Evolutionary conservation across 345 rosid genomes (phyloP), one percentile per base, ranked within the genome.

Genomic region (Camelina laxa): DNA sequence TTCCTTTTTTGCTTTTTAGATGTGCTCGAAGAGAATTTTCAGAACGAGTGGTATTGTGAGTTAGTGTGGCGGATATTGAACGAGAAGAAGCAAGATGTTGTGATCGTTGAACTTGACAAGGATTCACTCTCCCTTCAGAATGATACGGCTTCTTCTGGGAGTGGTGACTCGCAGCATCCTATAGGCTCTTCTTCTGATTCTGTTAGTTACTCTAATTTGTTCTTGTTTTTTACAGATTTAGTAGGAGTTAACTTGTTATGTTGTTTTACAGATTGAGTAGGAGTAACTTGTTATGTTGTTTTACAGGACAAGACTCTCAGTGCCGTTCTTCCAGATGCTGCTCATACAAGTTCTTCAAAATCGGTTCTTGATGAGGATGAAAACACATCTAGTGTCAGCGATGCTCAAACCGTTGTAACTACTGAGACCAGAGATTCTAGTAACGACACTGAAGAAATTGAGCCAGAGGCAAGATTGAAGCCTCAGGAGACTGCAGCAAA

Each of bases 21-120:
- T 73, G 74, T 75, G 54, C 66, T 87, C 49, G 87, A 93, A 51
- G 97, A 84, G 67, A 75, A 82, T 66, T 84, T 81, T 14, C 63
- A 84, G 82, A 84, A 87, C 9, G 96, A 85, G 73, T 84, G 72
- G 64, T 84, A 19, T 22, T 85, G 97, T 79, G 68, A 80, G 41
- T 84, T 76, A 73, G 89, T 85, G 41, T 83, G 87, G 59, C 62
- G 80, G 81, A 77, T 87, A 14, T 70, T 89, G 84, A 84, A 75
- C 9, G 75, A 74, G 51, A 76, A 84, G 80, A 82, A 85, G 51
- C 87, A 85, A 14, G 84, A 85, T 78, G 74, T 56, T 57, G 92
- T 82, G 69, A 85, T 87, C 13, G 71, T 75, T 59, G 82, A 89
- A 63, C 86, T 80, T 80, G 89, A 87, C 44, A 79, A 73, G 41